Evolutionary conservation across 805 yeast species (phyloP).

Genomic region (Wickerhamomyces alni): DNA sequence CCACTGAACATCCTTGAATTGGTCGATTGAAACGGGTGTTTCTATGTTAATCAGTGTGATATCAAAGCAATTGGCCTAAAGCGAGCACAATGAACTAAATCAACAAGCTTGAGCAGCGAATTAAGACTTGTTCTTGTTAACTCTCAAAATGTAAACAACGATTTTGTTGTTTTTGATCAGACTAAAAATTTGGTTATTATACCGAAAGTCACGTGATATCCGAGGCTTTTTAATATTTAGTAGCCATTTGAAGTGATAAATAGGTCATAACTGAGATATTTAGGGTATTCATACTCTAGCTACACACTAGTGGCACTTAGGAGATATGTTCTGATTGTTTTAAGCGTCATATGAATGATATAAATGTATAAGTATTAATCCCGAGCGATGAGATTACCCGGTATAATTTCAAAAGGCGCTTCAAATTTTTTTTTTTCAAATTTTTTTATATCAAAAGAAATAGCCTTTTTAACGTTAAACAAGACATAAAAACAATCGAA

Average conservation of each 20-base stretch:
- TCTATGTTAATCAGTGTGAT: too few relatives aligned
- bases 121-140: too few relatives aligned
- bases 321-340: too few relatives aligned
- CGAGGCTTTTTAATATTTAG: too few relatives aligned
- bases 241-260: too few relatives aligned
- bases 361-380: too few relatives aligned
- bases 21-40: too few relatives aligned
- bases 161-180: neutral
- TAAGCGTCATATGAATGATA: too few relatives aligned
- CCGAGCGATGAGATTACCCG: constrained; percentile 16
- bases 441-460: constrained; percentile 2
- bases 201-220: neutral
- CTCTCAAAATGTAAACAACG: neutral
- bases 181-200: neutral
- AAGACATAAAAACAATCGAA: neutral
- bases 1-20: neutral
- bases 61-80: neutral
- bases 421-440: constrained; percentile 5
- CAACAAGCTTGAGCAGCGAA: neutral
- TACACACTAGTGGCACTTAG: neutral
- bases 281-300: too few relatives aligned
- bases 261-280: too few relatives aligned
- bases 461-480: neutral
- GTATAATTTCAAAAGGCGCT: neutral
- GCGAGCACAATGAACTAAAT: neutral